Evolutionary conservation across 495 filamentous ascomycete species (phyloP).

Genomic region (Penicillium taxi): DNA sequence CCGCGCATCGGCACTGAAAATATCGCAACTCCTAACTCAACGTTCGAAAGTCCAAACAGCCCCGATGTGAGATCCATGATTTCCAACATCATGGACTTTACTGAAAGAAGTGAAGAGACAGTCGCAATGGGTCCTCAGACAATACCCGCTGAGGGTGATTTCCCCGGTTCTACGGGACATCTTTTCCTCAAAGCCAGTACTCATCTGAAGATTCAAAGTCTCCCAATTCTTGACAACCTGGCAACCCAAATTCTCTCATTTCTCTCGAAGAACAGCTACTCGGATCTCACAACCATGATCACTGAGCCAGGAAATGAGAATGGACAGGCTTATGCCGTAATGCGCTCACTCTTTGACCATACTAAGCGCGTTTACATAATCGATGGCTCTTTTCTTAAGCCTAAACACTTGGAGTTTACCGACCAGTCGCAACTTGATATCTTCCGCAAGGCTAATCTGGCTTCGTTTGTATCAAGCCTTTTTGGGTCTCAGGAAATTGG

Average conservation of each 20-base stretch:
- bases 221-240: constrained; percentile 66
- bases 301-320: constrained; percentile 65
- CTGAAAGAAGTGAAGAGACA: constrained; percentile 41
- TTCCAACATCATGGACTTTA: constrained; percentile 41
- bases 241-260: constrained; percentile 64
- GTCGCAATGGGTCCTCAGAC: constrained; percentile 34
- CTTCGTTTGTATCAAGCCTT: constrained; percentile 72
- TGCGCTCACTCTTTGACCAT: constrained; percentile 73
- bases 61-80: constrained; percentile 34
- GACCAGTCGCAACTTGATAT: constrained; percentile 62
- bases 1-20: constrained; percentile 13
- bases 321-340: constrained; percentile 68
- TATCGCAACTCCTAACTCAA: constrained; percentile 12
- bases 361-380: constrained; percentile 73
- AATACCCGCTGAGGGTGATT: constrained; percentile 22
- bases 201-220: constrained; percentile 57
- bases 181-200: constrained; percentile 46
- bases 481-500: constrained; percentile 79
- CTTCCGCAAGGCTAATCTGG: constrained; percentile 80
- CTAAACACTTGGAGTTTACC: constrained; percentile 62
- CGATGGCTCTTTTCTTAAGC: constrained; percentile 60
- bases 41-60: constrained; percentile 17
- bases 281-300: constrained; percentile 68
- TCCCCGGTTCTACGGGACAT: constrained; percentile 29
- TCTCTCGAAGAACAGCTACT: constrained; percentile 59